Percentiles rank a stretch among this genome's conserved stretches.
Conservation (phyloP, 208 protist genomes). For the Wallacemonas sp. region DNA sequence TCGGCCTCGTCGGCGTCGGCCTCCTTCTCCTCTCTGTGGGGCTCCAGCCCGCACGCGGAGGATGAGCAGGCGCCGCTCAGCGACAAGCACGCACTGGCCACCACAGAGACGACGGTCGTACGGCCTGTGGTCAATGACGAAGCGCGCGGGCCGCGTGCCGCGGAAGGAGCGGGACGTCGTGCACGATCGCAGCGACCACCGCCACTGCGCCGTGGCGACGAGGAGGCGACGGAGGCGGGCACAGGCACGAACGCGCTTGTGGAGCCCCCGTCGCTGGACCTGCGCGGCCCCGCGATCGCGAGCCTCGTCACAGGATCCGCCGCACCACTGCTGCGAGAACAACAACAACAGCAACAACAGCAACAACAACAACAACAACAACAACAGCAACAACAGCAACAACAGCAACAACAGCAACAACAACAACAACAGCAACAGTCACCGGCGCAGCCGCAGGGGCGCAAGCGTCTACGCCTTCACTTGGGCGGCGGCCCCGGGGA, state of each 20-base stretch:
- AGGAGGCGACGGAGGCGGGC: too few relatives aligned
- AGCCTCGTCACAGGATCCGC: too few relatives aligned
- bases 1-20: background rate
- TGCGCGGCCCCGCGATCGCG: too few relatives aligned
- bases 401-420: background rate
- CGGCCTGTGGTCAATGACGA: too few relatives aligned
- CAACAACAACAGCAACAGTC: background rate
- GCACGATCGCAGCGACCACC: background rate
- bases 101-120: background rate
- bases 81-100: too few relatives aligned
- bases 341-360: too few relatives aligned
- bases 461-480: constrained; percentile 4
- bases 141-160: too few relatives aligned
- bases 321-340: too few relatives aligned
- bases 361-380: too few relatives aligned
- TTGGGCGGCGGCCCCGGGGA: background rate
- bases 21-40: constrained; percentile 3
- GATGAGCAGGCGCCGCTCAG: too few relatives aligned
- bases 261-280: constrained; percentile 4
- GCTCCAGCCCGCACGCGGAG: background rate
- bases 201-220: background rate
- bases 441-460: background rate
- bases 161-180: background rate
- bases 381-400: too few relatives aligned
- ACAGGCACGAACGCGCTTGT: background rate